These are phyloP conservation scores for Nakazawaea wickerhamii DNA, from an alignment of 805 yeast genomes.

Conservation along the genomic window DNA sequence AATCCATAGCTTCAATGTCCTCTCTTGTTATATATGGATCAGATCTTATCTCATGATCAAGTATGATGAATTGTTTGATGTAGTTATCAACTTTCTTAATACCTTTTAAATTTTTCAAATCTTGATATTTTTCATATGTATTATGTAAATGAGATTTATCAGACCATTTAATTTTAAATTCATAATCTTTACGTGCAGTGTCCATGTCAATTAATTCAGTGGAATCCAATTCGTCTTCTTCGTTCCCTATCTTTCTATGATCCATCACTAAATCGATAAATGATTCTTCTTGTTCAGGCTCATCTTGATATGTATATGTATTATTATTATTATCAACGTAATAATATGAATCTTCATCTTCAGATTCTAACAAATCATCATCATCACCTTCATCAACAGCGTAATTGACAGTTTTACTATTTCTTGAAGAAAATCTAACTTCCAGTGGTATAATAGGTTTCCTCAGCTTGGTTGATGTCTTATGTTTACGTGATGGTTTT, in stretches of 20 bases:
- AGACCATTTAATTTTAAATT: slow-evolving; percentile 76
- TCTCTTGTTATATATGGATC: slow-evolving; percentile 85
- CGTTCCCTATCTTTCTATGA: slow-evolving; percentile 39
- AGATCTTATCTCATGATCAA: slow-evolving; percentile 68
- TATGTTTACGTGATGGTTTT: slow-evolving; percentile 18
- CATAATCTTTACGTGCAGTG: slow-evolving; percentile 28
- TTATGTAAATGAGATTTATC: slow-evolving; percentile 88
- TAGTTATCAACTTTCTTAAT: slow-evolving; percentile 85
- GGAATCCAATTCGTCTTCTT: slow-evolving; percentile 27
- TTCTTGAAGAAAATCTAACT: slow-evolving; percentile 75
- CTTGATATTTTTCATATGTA: slow-evolving; percentile 78
- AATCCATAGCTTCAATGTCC: slow-evolving; percentile 89
- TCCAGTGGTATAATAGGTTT: slow-evolving; percentile 34
- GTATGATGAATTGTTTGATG: slow-evolving; percentile 67
- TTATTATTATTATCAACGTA: slow-evolving; percentile 16
- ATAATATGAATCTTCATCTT: slow-evolving; percentile 26
- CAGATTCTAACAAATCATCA: slow-evolving; percentile 45
- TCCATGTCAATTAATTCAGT: slow-evolving; percentile 25
- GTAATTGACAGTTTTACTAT: slow-evolving; percentile 67
- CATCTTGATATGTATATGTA: slow-evolving; percentile 16
- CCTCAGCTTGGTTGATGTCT: slow-evolving; percentile 16
- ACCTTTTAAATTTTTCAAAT: slow-evolving; percentile 57
- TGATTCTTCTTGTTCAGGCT: slow-evolving; percentile 17
- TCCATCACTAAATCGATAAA: slow-evolving; percentile 42
- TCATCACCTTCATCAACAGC: slow-evolving; percentile 63